Conservation (phyloP, 106 monocot species). For the Alisma plantagoaquatica region DNA sequence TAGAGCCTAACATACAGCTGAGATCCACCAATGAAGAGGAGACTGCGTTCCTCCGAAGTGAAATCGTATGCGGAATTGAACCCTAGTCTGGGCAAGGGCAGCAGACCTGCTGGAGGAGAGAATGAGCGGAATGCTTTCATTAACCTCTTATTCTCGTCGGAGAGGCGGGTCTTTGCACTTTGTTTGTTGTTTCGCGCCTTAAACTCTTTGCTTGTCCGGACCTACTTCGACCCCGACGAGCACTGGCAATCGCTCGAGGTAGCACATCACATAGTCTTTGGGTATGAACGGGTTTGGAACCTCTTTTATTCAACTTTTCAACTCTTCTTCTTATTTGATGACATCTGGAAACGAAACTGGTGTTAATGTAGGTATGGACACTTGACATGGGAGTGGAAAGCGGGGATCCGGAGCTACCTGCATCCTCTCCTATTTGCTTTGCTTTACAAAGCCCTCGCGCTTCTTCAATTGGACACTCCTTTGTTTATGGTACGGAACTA, state of each 20-base stretch:
- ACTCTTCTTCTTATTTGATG: too few relatives aligned
- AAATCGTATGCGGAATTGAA: too few relatives aligned
- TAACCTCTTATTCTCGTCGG: constrained; percentile 16
- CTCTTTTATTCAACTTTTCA: too few relatives aligned
- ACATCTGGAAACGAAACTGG: too few relatives aligned
- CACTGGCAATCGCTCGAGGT: constrained; percentile 95
- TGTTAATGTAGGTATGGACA: constrained; percentile 86
- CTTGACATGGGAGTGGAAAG: constrained; percentile 91
- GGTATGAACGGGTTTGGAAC: too few relatives aligned
- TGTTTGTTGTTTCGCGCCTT: constrained; percentile 43
- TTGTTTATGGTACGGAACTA: constrained; percentile 71
- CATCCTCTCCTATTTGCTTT: constrained; percentile 69
- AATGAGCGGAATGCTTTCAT: too few relatives aligned
- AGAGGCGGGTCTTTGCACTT: constrained; percentile 35
- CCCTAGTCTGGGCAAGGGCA: too few relatives aligned
- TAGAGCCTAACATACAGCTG: too few relatives aligned
- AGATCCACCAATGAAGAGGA: too few relatives aligned
- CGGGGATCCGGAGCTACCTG: constrained; percentile 75
- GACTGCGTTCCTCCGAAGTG: too few relatives aligned
- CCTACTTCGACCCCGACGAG: constrained; percentile 99
- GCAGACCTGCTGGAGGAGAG: too few relatives aligned
- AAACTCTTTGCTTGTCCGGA: constrained; percentile 64
- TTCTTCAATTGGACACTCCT: constrained; percentile 60
- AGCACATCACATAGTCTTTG: constrained; percentile 76
- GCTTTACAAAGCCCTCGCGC: constrained; percentile 58